phyloP scores from a whole-genome alignment of 257 asterid genomes.

The Primulina eburnea region DNA sequence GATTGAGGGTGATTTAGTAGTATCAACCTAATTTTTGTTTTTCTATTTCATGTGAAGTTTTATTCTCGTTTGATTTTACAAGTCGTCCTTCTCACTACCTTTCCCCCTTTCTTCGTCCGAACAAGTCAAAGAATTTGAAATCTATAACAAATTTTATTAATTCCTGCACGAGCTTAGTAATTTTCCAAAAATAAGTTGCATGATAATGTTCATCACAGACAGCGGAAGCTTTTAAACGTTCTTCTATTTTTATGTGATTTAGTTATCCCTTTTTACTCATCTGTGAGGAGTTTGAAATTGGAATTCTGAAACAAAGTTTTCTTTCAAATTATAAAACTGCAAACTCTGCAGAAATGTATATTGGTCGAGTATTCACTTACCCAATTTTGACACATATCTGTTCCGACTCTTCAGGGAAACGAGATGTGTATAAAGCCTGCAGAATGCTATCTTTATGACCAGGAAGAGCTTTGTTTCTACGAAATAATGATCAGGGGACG shows the following conservation, averaged over 20 bases:
- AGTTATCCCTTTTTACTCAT: no score
- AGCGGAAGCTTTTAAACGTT: no score
- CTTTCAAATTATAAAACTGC: no score
- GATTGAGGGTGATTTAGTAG: background rate
- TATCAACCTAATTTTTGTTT: background rate
- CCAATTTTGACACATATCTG: background rate
- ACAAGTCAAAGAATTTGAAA: no score
- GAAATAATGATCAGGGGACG: constrained; percentile 89
- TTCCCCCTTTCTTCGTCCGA: no score
- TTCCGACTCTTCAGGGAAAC: constrained; percentile 57
- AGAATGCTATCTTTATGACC: constrained; percentile 86
- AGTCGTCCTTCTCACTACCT: background rate
- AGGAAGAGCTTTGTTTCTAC: constrained; percentile 80
- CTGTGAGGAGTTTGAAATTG: no score
- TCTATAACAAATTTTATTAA: no score
- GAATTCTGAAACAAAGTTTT: no score
- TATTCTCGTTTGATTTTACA: background rate
- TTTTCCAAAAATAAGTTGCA: no score
- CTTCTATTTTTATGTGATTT: no score
- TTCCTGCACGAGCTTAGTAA: no score
- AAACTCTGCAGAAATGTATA: background rate
- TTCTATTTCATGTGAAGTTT: background rate
- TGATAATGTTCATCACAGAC: no score
- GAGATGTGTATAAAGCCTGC: constrained; percentile 97
- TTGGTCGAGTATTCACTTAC: background rate